These are phyloP conservation scores for Tricholoma sp. DNA, from an alignment of 768 basidiomycete species.

Conservation along the genomic window DNA sequence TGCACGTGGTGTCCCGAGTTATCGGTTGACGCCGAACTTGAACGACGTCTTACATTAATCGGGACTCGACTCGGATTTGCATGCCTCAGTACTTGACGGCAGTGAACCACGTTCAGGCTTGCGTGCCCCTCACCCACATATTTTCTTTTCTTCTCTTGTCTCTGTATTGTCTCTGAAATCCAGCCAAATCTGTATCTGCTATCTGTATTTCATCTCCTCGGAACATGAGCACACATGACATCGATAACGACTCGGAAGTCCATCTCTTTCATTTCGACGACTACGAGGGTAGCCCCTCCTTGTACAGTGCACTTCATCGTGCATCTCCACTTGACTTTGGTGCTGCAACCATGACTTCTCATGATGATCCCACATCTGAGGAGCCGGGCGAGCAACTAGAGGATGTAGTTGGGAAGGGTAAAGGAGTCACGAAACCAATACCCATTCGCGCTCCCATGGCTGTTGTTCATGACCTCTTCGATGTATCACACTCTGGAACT, in stretches of 20 bases:
- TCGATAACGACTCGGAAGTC: constrained; percentile 44
- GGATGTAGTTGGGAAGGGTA: constrained; percentile 42
- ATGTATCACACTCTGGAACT: constrained; percentile 21
- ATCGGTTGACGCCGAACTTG: neutral
- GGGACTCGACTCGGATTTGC: neutral
- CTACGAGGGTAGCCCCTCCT: constrained; percentile 23
- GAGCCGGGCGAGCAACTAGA: constrained; percentile 15
- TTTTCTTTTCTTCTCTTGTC: constrained; percentile 16
- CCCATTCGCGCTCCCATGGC: constrained; percentile 35
- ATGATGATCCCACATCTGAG: constrained; percentile 27
- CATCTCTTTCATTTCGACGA: constrained; percentile 47
- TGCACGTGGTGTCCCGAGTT: neutral
- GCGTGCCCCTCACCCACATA: constrained; percentile 8
- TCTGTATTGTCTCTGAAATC: constrained; percentile 5
- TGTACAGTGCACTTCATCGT: constrained; percentile 1
- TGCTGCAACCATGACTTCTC: constrained; percentile 23
- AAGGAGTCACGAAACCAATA: constrained; percentile 48
- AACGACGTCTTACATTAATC: neutral
- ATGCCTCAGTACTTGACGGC: constrained; percentile 19
- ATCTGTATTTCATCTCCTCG: constrained; percentile 5
- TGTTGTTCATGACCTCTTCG: constrained; percentile 37
- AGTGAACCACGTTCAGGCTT: constrained; percentile 27
- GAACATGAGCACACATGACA: constrained; percentile 33
- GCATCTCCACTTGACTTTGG: constrained; percentile 6
- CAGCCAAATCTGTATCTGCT: constrained; percentile 1